Evolutionary conservation across 176 grass and related monocot species (phyloP).

Genomic region (Pontederia crassipes): DNA sequence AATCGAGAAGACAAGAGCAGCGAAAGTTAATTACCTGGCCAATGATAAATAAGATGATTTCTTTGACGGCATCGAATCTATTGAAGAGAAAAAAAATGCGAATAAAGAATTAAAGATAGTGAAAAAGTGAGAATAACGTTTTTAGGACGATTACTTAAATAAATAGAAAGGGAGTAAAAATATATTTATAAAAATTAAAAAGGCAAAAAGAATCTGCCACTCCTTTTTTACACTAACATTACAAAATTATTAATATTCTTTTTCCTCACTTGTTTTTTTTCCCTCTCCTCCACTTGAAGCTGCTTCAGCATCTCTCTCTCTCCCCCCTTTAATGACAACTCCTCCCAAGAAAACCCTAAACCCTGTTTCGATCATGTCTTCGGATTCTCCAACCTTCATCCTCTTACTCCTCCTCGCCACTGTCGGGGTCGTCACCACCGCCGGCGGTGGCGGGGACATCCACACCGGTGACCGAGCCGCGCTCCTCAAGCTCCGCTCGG

Average conservation of each 20-base stretch:
- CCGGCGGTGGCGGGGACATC: background rate
- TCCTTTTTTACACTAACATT: too few species aligned
- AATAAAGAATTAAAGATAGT: too few species aligned
- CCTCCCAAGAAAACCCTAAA: background rate
- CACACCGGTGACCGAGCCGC: constrained; percentile 5
- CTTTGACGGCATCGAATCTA: too few species aligned
- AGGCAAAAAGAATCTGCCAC: too few species aligned
- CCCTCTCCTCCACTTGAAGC: background rate
- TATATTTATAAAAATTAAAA: too few species aligned
- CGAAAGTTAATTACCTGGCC: too few species aligned
- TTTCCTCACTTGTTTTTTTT: background rate
- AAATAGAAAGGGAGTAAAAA: too few species aligned
- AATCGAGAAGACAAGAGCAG: too few species aligned
- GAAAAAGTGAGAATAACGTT: too few species aligned
- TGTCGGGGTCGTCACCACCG: background rate
- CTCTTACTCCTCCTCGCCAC: constrained; percentile 4
- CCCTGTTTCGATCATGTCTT: background rate
- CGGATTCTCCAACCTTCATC: background rate
- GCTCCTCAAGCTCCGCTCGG: constrained; percentile 3
- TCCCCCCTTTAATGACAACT: background rate
- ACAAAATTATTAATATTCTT: background rate
- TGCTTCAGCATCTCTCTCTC: background rate
- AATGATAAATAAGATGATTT: too few species aligned
- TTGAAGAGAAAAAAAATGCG: too few species aligned
- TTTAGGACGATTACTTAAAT: too few species aligned